Conservation (phyloP, 768 basidiomycete species). For the Collybia nuda region DNA sequence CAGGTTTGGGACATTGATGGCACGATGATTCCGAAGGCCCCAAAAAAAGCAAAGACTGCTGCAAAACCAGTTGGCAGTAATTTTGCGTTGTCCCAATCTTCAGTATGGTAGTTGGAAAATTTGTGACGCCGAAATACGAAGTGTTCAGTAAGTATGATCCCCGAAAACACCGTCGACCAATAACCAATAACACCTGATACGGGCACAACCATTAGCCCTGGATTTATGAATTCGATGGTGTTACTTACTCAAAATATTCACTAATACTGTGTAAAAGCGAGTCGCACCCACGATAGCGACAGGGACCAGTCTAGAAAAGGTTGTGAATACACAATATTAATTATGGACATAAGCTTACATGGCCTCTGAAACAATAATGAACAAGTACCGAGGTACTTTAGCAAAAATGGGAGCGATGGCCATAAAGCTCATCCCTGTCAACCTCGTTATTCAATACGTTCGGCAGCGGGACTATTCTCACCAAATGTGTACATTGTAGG, state of each 20-base stretch:
- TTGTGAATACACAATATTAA: neutral
- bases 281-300: conserved; percentile 71
- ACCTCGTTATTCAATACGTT: too few relatives aligned
- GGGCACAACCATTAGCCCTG: neutral
- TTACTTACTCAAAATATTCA: conserved; percentile 59
- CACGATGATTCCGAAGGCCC: conserved; percentile 56
- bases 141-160: conserved; percentile 66
- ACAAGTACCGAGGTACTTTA: conserved; percentile 66
- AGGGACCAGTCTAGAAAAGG: conserved; percentile 52
- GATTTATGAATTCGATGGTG: neutral
- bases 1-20: conserved; percentile 73
- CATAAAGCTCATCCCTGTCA: conserved; percentile 65
- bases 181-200: conserved; percentile 49
- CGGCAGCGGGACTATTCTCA: too few relatives aligned
- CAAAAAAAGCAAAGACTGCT: conserved; percentile 49
- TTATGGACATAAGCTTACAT: conserved; percentile 45
- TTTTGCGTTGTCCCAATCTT: conserved; percentile 53
- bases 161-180: conserved; percentile 57
- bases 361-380: conserved; percentile 61
- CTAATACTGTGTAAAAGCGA: conserved; percentile 62
- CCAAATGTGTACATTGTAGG: conserved; percentile 79
- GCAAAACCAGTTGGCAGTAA: conserved; percentile 64
- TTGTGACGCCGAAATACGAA: conserved; percentile 54
- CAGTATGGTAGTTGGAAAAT: conserved; percentile 47
- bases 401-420: conserved; percentile 54